A percentile compares a stretch with the other conserved stretches of the same genome.
Conservation (phyloP, 192 early-diverging fungal species). For the Linderina pennispora region DNA sequence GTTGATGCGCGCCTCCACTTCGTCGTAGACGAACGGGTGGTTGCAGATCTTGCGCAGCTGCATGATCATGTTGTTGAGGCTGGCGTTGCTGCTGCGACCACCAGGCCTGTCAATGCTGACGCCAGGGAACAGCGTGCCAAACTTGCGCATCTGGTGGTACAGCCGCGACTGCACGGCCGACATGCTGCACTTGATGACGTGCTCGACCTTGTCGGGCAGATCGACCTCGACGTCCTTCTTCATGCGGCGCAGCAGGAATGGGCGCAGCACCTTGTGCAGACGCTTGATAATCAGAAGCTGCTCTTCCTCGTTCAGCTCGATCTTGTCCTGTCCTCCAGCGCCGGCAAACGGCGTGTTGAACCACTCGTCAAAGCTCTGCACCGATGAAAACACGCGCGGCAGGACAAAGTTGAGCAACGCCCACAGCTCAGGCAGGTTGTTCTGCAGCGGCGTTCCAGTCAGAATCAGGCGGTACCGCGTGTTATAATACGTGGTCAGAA, state of each 20-base stretch:
- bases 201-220: slow-evolving; percentile 95
- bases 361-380: slow-evolving; percentile 98
- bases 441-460: slow-evolving; percentile 98
- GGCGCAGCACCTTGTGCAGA: slow-evolving; percentile 94
- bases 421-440: slow-evolving; percentile 97
- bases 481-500: slow-evolving; percentile 82
- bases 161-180: slow-evolving; percentile 79
- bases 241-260: slow-evolving; percentile 91
- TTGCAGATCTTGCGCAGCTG: slow-evolving; percentile 98
- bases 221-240: slow-evolving; percentile 99
- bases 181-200: slow-evolving; percentile 86
- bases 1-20: slow-evolving; percentile 82
- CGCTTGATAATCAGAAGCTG: slow-evolving; percentile 91
- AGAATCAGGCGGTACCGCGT: slow-evolving; percentile 91
- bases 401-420: slow-evolving; percentile 93
- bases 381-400: slow-evolving; percentile 94
- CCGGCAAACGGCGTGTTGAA: slow-evolving; percentile 93
- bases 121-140: slow-evolving; percentile 65
- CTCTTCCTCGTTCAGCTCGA: slow-evolving; percentile 98
- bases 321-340: slow-evolving; percentile 75
- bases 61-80: slow-evolving; percentile 95
- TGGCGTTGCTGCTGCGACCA: slow-evolving; percentile 44
- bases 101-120: slow-evolving; percentile 15
- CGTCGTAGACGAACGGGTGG: slow-evolving; percentile 96
- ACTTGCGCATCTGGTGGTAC: slow-evolving; percentile 81